phyloP scores from a whole-genome alignment of 2,329 filamentous ascomycete species.

The Domatiomyces catenatus region DNA sequence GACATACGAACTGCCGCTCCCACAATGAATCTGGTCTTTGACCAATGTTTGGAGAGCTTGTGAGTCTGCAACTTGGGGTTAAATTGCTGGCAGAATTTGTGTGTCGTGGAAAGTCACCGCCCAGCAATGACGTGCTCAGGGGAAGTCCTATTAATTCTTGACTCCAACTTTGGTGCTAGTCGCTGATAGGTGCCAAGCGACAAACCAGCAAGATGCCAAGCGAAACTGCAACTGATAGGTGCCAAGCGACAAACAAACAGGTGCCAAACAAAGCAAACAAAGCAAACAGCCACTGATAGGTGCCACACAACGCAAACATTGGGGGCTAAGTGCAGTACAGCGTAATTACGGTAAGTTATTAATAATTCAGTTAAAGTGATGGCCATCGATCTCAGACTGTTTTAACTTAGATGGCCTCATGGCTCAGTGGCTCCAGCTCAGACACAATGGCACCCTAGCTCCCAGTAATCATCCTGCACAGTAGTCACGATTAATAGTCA shows the following conservation, averaged over 20 bases:
- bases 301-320: neutral
- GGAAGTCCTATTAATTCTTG: neutral
- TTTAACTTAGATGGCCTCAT: too few species aligned
- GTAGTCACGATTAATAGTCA: too few species aligned
- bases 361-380: too few species aligned
- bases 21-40: neutral
- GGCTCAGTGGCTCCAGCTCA: neutral
- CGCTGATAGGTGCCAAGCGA: too few species aligned
- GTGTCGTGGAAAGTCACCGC: neutral
- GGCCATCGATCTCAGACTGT: too few species aligned
- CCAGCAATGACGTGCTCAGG: slow-evolving; percentile 1
- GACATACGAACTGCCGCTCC: slow-evolving; percentile 14
- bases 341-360: too few species aligned
- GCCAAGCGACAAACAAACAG: too few species aligned
- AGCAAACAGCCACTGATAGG: too few species aligned
- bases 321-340: neutral
- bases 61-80: neutral
- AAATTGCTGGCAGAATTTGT: neutral
- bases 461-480: neutral
- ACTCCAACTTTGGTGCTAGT: neutral
- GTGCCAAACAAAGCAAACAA: too few species aligned
- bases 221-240: too few species aligned
- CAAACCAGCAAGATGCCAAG: too few species aligned
- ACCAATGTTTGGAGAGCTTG: neutral
- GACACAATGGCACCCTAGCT: neutral